Evolutionary conservation across 257 asterid genomes (phyloP), one percentile per base, ranked within the genome.

Genomic region (Lantana camara): DNA sequence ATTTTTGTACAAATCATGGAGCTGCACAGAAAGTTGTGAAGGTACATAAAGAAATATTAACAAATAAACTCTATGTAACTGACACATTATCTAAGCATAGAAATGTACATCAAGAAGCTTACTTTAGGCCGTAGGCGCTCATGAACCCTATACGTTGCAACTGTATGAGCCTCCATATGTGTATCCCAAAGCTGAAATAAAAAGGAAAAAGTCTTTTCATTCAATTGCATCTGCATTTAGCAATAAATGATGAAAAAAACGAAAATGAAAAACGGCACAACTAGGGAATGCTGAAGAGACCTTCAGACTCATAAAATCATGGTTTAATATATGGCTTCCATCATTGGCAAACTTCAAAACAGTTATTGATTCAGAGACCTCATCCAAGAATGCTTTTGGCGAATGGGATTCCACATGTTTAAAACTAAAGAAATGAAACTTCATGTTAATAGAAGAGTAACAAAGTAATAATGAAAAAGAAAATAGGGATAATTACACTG

Each of bases 91-190:
- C 14, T 70, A 46, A 48, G 58, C 63, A 53, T 10, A 34, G 47
- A 49, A 24, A 51, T 40, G 23, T 59, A 57, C 56, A 20, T 44
- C 34, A 69, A n/a, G 24, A 16, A 64, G 37, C 75, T 69, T 71
- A 87, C 96, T 88, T 85, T 88, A 50, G 93, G 93, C 65, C 87
- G 80, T 51, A 85, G 89, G 68, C 68, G 77, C 75, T 88, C 94
- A 12, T 88, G 96, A 66, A 88, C 71, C 76, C 47, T 82, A 72
- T 72, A 81, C 35, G 86, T 81, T 54, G 83, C 90, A 60, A 88
- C 84, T 14, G 96, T 93, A 55, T 71, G 56, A 29, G 75, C 66
- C 54, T 85, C 90, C 93, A 85, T 88, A 69, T 73, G 73, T 69
- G 79, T 69, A 64, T 88, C 94, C 94, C 96, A 88, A 10, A 85